Evolutionary conservation across 108 stramenopile genomes (phyloP).

Genomic region (Schizochytrium sp.): DNA sequence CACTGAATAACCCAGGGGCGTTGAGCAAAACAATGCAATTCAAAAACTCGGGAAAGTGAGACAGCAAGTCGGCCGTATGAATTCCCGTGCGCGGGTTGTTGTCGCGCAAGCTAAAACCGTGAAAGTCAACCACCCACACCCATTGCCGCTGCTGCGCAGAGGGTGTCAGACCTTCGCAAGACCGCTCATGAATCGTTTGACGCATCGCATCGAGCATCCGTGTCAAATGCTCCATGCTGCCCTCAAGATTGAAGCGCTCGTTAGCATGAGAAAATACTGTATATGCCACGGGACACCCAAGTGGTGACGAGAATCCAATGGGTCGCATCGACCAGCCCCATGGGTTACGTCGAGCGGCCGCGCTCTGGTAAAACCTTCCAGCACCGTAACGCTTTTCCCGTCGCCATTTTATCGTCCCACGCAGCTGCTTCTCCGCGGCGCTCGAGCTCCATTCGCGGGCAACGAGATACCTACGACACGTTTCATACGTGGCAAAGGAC

Average conservation of each 20-base stretch:
- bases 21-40: not conserved
- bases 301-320: not conserved
- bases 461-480: not conserved
- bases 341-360: not conserved
- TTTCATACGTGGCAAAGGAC: not conserved
- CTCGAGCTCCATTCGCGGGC: not conserved
- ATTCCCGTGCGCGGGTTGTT: not conserved
- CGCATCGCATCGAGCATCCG: not conserved
- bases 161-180: not conserved
- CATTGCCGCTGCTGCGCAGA: constrained; percentile 1
- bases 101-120: not conserved
- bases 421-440: not conserved
- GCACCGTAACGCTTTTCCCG: not conserved
- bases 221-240: not conserved
- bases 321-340: not conserved
- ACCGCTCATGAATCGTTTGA: not conserved
- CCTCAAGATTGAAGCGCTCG: not conserved
- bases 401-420: not conserved
- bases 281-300: not conserved
- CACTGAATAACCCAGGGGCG: not conserved
- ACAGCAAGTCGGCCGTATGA: not conserved
- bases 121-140: constrained; percentile 19
- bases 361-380: not conserved
- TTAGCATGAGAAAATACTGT: not conserved
- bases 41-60: not conserved